These are phyloP conservation scores for Proliferodiscus dingleyae DNA, from an alignment of 2,329 filamentous ascomycete species.

Conservation along the genomic window DNA sequence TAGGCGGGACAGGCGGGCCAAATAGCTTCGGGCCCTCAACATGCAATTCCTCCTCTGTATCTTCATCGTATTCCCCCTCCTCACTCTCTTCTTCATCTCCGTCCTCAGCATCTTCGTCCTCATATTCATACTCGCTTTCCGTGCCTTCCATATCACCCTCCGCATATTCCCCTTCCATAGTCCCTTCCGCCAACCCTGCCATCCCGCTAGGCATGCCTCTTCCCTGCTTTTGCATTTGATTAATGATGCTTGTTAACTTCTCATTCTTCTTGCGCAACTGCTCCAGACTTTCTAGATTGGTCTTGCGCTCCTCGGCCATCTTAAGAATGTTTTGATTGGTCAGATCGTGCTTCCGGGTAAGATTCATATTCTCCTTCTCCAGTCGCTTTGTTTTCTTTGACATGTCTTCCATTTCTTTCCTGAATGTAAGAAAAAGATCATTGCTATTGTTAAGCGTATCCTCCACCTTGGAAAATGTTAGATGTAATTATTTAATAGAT, in stretches of 20 bases:
- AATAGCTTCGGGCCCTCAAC: constrained; percentile 28
- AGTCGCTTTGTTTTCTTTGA: constrained; percentile 96
- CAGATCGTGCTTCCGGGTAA: constrained; percentile 88
- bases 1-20: constrained; percentile 30
- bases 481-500: constrained; percentile 6
- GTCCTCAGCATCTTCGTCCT: constrained; percentile 56
- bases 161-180: constrained; percentile 51
- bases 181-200: constrained; percentile 54
- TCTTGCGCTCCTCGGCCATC: constrained; percentile 90
- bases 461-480: constrained; percentile 72
- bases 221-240: constrained; percentile 93
- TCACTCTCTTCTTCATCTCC: constrained; percentile 46
- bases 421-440: constrained; percentile 92
- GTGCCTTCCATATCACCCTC: constrained; percentile 49
- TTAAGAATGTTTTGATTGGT: constrained; percentile 93
- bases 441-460: constrained; percentile 98
- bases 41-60: constrained; percentile 35
- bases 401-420: constrained; percentile 99
- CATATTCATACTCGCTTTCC: constrained; percentile 61
- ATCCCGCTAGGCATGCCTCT: constrained; percentile 67
- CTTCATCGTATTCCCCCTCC: constrained; percentile 42
- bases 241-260: constrained; percentile 89
- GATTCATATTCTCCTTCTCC: constrained; percentile 89
- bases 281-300: constrained; percentile 70
- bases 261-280: constrained; percentile 73